Percentiles rank a stretch among this genome's conserved stretches.
These are phyloP conservation scores for Solanum sitiens DNA, from an alignment of 257 asterid genomes.

Conservation along the genomic window DNA sequence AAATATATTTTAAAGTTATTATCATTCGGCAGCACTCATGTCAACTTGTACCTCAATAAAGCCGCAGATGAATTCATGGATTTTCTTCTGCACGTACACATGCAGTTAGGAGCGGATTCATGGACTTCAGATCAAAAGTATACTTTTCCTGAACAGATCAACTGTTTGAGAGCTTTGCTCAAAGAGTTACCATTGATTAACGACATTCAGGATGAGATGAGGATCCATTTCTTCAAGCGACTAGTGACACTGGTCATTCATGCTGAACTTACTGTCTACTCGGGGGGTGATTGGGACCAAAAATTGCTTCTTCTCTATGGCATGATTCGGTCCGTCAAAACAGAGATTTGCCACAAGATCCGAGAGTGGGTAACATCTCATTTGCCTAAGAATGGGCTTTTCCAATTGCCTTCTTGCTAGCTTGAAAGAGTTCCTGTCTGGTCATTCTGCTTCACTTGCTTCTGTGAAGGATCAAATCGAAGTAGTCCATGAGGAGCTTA, in stretches of 20 bases:
- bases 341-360: not conserved
- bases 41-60: not conserved
- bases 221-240: not conserved
- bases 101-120: not conserved
- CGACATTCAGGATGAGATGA: not conserved
- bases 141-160: not conserved
- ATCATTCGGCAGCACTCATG: not conserved
- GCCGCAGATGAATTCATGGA: not conserved
- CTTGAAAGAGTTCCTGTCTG: not conserved
- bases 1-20: not conserved
- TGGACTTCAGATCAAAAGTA: not conserved
- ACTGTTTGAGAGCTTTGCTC: not conserved
- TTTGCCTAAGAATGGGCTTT: not conserved
- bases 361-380: not conserved
- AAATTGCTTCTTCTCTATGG: not conserved
- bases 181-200: not conserved
- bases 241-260: not conserved
- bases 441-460: not conserved
- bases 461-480: not conserved
- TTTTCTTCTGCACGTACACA: not conserved
- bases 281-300: rapidly evolving
- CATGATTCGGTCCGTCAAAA: not conserved
- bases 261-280: not conserved
- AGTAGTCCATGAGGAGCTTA: not conserved
- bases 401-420: not conserved